Percentiles rank a stretch among this genome's conserved stretches.
Conservation (phyloP, 441 rosid genomes). For the Dalechampia spathulata region DNA sequence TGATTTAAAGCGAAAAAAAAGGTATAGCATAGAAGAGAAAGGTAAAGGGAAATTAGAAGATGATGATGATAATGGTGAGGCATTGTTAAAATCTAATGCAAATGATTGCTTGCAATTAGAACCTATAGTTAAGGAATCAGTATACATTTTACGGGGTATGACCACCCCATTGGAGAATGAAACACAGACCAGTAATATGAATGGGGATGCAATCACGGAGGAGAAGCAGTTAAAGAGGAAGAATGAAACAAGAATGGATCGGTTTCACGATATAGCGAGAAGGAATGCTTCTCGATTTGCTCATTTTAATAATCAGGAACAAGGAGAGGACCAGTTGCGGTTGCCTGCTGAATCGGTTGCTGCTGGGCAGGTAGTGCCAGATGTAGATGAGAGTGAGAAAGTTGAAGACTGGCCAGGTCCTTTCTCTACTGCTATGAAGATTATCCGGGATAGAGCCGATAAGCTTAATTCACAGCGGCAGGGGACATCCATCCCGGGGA, state of each 20-base stretch:
- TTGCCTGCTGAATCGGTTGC: slow-evolving; percentile 12
- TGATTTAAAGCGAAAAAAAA: not conserved
- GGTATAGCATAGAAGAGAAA: slow-evolving; percentile 21
- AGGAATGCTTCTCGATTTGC: slow-evolving; percentile 69
- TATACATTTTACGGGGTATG: not conserved
- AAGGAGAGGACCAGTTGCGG: slow-evolving; percentile 17
- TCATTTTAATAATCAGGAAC: slow-evolving; percentile 39
- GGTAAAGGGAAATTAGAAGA: slow-evolving; percentile 24
- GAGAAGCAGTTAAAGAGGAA: no score
- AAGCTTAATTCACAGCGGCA: slow-evolving; percentile 20
- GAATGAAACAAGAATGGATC: slow-evolving; percentile 28
- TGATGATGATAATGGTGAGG: no score
- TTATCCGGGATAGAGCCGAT: slow-evolving; percentile 57
- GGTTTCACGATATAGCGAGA: slow-evolving; percentile 54
- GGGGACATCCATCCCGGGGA: slow-evolving; percentile 12
- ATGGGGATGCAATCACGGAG: slow-evolving; percentile 1
- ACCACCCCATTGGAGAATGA: slow-evolving; percentile 2
- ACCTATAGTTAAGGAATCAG: slow-evolving; percentile 1
- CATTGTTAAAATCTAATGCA: no score
- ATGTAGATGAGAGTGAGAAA: slow-evolving; percentile 29
- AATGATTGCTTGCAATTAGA: slow-evolving; percentile 21
- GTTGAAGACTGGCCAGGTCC: slow-evolving; percentile 98
- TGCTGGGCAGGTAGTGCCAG: slow-evolving; percentile 25
- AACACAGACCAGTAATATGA: not conserved
- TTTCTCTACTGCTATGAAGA: slow-evolving; percentile 92